These are phyloP conservation scores for Neonectria magnoliae DNA, from an alignment of 2,329 filamentous ascomycete species.

Conservation along the genomic window DNA sequence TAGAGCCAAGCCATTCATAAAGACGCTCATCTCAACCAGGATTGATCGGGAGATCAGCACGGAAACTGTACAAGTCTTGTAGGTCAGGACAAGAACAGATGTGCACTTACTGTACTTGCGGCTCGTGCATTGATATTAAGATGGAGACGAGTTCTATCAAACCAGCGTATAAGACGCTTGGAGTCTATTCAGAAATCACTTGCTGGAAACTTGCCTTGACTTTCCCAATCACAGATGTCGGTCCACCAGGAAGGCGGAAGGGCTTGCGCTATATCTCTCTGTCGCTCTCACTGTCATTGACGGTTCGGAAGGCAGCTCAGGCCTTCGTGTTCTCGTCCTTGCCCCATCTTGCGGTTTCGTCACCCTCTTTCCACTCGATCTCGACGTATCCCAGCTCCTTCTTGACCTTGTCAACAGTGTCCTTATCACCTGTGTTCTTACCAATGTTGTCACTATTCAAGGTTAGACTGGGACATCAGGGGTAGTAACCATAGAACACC, in stretches of 20 bases:
- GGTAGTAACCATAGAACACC: background rate
- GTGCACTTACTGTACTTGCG: background rate
- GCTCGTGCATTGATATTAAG: slow-evolving; percentile 3
- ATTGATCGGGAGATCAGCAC: no score
- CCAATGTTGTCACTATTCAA: slow-evolving; percentile 75
- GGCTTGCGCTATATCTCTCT: slow-evolving; percentile 20
- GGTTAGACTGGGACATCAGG: slow-evolving; percentile 25
- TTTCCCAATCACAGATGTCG: background rate
- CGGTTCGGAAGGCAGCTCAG: background rate
- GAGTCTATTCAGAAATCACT: slow-evolving; percentile 18
- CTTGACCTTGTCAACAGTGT: slow-evolving; percentile 85
- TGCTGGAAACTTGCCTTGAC: background rate
- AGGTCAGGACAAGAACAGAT: background rate
- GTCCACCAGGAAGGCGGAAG: background rate
- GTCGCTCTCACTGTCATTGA: slow-evolving; percentile 8
- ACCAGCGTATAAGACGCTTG: slow-evolving; percentile 2
- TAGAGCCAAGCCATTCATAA: background rate
- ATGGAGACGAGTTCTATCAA: slow-evolving; percentile 1
- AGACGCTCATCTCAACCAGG: background rate
- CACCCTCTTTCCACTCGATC: slow-evolving; percentile 82
- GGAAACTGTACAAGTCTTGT: background rate
- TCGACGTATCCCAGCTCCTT: slow-evolving; percentile 86
- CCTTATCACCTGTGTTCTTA: slow-evolving; percentile 92
- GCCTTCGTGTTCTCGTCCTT: slow-evolving; percentile 46
- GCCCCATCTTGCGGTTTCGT: slow-evolving; percentile 87